These are phyloP conservation scores for Pseudoneurospora amorphoporcata DNA, from an alignment of 495 filamentous ascomycete genomes.

Conservation along the genomic window DNA sequence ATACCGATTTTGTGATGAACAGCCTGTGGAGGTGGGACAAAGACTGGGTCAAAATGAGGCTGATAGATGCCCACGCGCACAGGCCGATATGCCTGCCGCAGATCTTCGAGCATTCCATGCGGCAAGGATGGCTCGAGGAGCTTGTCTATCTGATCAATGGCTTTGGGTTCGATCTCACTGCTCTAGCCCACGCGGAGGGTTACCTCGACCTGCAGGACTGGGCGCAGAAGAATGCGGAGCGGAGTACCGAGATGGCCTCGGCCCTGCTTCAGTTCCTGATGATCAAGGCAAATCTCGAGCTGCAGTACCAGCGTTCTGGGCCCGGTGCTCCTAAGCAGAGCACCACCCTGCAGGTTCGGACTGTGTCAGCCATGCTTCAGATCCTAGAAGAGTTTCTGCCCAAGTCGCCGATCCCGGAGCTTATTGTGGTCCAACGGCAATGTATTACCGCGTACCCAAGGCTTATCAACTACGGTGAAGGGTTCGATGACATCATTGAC, in stretches of 20 bases:
- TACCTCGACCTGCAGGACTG: slow-evolving; percentile 73
- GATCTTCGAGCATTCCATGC: slow-evolving; percentile 73
- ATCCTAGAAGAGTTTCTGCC: slow-evolving; percentile 58
- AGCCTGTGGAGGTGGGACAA: slow-evolving; percentile 82
- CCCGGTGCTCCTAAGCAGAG: slow-evolving; percentile 37
- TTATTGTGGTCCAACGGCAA: slow-evolving; percentile 59
- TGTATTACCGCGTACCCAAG: slow-evolving; percentile 93
- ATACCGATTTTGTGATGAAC: slow-evolving; percentile 76
- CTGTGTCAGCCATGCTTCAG: slow-evolving; percentile 70
- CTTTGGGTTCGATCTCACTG: slow-evolving; percentile 81
- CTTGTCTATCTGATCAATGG: slow-evolving; percentile 63
- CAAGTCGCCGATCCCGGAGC: slow-evolving; percentile 35
- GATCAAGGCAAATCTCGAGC: slow-evolving; percentile 76
- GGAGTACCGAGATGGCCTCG: slow-evolving; percentile 49
- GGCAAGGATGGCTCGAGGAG: slow-evolving; percentile 73
- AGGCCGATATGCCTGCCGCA: slow-evolving; percentile 64
- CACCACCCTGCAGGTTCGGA: slow-evolving; percentile 64
- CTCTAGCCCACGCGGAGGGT: slow-evolving; percentile 74
- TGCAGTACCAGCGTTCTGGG: slow-evolving; percentile 42
- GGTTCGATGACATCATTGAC: slow-evolving; percentile 81
- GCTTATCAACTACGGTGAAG: slow-evolving; percentile 91
- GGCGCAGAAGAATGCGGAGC: slow-evolving; percentile 55
- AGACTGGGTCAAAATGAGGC: slow-evolving; percentile 65
- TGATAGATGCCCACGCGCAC: slow-evolving; percentile 67
- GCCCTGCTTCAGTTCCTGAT: slow-evolving; percentile 63